Evolutionary conservation across 192 early-diverging fungal species (phyloP).

Genomic region (Dimargaris cristalligena): DNA sequence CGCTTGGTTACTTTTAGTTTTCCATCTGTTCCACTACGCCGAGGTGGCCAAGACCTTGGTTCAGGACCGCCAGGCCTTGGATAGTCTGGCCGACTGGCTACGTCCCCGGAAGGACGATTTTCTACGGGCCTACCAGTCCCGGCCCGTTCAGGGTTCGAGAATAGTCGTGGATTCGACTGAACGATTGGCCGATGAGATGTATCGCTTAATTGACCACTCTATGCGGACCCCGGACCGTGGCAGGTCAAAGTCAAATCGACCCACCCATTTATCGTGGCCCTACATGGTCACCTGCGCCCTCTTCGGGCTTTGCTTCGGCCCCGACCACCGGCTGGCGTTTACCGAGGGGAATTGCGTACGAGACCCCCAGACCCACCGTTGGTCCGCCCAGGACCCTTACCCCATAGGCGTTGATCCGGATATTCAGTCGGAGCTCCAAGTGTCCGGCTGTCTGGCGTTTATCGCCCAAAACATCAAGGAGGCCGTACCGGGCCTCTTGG

Average conservation of each 20-base stretch:
- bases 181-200: background rate
- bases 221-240: background rate
- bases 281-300: background rate
- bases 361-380: background rate
- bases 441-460: constrained; percentile 10
- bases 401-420: background rate
- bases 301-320: background rate
- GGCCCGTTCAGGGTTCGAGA: too few species aligned
- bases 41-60: background rate
- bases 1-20: background rate
- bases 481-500: background rate
- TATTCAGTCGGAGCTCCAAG: background rate
- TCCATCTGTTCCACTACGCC: background rate
- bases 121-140: background rate
- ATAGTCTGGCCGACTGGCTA: background rate
- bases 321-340: too few species aligned
- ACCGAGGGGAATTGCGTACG: too few species aligned
- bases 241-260: too few species aligned
- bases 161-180: too few species aligned
- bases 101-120: background rate
- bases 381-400: background rate
- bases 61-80: constrained; percentile 8
- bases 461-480: background rate
- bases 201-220: background rate
- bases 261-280: background rate